These are phyloP conservation scores for Eutrema japonicum DNA, from an alignment of 345 rosid genomes.

Conservation along the genomic window DNA sequence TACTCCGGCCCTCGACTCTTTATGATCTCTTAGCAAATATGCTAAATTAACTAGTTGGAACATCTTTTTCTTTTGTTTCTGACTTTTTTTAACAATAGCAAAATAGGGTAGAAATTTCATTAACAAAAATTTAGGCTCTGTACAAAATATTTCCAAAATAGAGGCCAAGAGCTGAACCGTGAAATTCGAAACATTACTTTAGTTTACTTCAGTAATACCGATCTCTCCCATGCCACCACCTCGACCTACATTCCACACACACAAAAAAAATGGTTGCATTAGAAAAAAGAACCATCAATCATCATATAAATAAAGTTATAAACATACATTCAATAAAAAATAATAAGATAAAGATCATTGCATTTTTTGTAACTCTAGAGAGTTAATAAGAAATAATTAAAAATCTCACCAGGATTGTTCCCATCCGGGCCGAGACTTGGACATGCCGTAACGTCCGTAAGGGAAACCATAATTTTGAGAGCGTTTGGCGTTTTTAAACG, in stretches of 20 bases:
- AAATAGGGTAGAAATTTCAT: background rate
- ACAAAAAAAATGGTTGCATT: conserved; percentile 1
- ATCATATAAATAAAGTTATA: background rate
- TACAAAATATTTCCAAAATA: conserved; percentile 8
- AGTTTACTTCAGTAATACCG: conserved; percentile 53
- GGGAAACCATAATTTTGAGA: conserved; percentile 63
- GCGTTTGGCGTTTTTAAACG: conserved; percentile 70
- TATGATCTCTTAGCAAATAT: background rate
- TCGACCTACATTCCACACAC: conserved; percentile 59
- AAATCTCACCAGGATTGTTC: conserved; percentile 72
- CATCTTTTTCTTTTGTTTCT: background rate
- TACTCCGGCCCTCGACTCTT: background rate
- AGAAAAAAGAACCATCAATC: conserved; percentile 3
- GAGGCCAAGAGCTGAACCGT: conserved; percentile 17
- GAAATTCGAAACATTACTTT: conserved; percentile 17
- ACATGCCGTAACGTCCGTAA: conserved; percentile 66
- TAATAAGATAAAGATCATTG: background rate
- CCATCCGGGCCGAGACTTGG: conserved; percentile 77
- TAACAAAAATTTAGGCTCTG: conserved; percentile 13
- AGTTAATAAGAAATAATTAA: background rate
- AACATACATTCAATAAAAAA: background rate
- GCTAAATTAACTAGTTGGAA: background rate
- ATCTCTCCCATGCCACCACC: conserved; percentile 71
- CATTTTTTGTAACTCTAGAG: background rate
- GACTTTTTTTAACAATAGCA: background rate